phyloP scores from a whole-genome alignment of 805 yeast genomes.

The Diddensiella caesifluorescens region DNA sequence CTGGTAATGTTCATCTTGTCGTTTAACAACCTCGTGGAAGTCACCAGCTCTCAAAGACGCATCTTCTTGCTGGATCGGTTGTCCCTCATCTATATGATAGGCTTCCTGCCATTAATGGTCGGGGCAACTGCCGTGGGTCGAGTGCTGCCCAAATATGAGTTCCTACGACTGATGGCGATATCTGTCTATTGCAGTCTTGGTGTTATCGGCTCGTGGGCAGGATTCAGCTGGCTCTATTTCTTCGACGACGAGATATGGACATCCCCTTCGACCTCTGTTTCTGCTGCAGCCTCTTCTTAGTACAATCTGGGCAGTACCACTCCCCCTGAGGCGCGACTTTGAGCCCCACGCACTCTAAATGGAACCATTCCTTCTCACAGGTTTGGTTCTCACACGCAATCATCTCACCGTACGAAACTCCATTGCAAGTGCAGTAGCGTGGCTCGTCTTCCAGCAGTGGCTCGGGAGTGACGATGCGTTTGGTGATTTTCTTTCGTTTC shows the following conservation, averaged over 20 bases:
- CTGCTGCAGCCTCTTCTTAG: constrained; percentile 8
- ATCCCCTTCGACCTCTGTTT: not conserved
- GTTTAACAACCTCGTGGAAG: constrained; percentile 47
- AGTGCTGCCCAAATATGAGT: constrained; percentile 57
- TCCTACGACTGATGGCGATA: constrained; percentile 70
- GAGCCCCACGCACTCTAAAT: constrained; percentile 79
- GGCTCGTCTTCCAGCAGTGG: constrained; percentile 11
- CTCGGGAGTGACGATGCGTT: not conserved
- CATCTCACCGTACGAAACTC: constrained; percentile 65
- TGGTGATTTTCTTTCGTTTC: not conserved
- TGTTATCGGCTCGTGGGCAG: constrained; percentile 79
- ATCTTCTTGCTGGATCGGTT: constrained; percentile 65
- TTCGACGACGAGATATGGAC: constrained; percentile 51
- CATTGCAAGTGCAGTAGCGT: constrained; percentile 44
- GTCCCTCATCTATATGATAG: constrained; percentile 58
- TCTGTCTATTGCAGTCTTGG: constrained; percentile 88
- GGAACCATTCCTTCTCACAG: constrained; percentile 90
- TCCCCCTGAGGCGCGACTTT: constrained; percentile 73
- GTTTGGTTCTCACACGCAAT: constrained; percentile 79
- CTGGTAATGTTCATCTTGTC: constrained; percentile 68
- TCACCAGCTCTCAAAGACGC: constrained; percentile 24
- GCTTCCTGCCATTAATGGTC: constrained; percentile 60
- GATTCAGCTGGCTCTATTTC: constrained; percentile 82
- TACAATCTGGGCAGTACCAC: constrained; percentile 69
- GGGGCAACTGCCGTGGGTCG: constrained; percentile 51